Evolutionary conservation across 345 rosid genomes (phyloP), one percentile per base, ranked within the genome.

Genomic region (Tarenaya hassleriana): DNA sequence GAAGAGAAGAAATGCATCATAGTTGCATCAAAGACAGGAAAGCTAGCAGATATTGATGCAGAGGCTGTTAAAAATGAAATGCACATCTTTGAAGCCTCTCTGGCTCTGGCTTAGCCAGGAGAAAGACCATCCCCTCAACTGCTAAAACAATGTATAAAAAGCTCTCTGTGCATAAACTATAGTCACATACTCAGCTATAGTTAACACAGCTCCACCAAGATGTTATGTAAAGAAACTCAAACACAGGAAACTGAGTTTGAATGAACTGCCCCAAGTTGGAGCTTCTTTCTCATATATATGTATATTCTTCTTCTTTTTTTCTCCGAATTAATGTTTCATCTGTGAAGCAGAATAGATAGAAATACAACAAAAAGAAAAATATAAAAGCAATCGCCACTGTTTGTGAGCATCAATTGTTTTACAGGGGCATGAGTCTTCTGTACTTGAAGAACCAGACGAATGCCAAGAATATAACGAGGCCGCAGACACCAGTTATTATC

Each of bases 361-460:
- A 4, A 17, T 16, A 39, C 11, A 11, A 15, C 15, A 37, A 53
- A 3, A 37, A 47, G 32, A 39, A 43, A 50, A 29, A 17, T 10
- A 6, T 21, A 16, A 24, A 7, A 11, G 34, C 34, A 35, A 50
- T 56, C 4, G 29, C 32, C 40, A 33, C 55, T 46, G 24, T 56
- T 62, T 17, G 53, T 14, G 17, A n/a, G 41, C n/a, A 44, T 63
- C 16, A 40, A 19, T 70, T 49, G 53, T 48, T 45, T 58, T 67
- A 92, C 18, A 88, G 75, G 1, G 94, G 87, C 97, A 88, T 88
- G 8, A 92, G 89, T 63, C 98, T 83, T 78, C 86, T 73, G 51
- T 83, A 73, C 76, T 86, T 92, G 87, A 83, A 92, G 82, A 83
- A 88, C 83, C 88, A 85, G 10, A 86, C 66, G 56, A 92, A 92